Base-by-base conservation (phyloP, 257 asterid species). In the Nicotiana sylvestris region DNA sequence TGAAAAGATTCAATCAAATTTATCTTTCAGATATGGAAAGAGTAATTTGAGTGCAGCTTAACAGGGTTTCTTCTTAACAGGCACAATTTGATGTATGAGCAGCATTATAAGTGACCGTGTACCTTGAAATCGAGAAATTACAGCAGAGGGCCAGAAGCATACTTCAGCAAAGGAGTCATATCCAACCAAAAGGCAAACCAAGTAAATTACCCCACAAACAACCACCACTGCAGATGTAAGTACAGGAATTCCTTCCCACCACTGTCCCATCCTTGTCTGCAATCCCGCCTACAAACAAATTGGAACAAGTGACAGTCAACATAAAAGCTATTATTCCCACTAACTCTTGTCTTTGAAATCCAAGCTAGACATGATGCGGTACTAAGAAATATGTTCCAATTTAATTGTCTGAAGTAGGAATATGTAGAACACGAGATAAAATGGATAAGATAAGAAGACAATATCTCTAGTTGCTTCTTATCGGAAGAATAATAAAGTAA, bases 181-280 rank as follows among this genome's bases (percentile, higher is more conserved):
- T n/a, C 99, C 99, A 83, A 88, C 90, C 65, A 96, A 84, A 84
- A 94, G 90, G 82, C 98, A 92, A 80, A 94, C 89, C 91, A 96
- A 86, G 91, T 93, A 94, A 82, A 93, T 91, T 86, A 88, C 84
- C 83, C 95, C 95, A 87, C 98, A 96, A 83, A 91, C 89, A 82
- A 85, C 32, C 62, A 96, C 94, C 58, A 96, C 86, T 4, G 88
- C 84, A 25, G 98, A 96, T 56, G 99, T 93, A 81, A 96, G 80
- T 78, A 94, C 90, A 58, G 98, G 99, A 83, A 94, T 96, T 84
- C 90, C 93, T 80, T 93, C 98, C 99, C 98, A 96, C 98, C 98
- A 96, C 79, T 92, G 97, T 79, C 91, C 88, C 84, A 93, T 43
- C 88, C 99, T 91, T 65, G 99, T 94, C 35, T 89, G 89, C 78